Conservation (phyloP, 2,329 filamentous ascomycete genomes). For the Chaetomium globosum region DNA sequence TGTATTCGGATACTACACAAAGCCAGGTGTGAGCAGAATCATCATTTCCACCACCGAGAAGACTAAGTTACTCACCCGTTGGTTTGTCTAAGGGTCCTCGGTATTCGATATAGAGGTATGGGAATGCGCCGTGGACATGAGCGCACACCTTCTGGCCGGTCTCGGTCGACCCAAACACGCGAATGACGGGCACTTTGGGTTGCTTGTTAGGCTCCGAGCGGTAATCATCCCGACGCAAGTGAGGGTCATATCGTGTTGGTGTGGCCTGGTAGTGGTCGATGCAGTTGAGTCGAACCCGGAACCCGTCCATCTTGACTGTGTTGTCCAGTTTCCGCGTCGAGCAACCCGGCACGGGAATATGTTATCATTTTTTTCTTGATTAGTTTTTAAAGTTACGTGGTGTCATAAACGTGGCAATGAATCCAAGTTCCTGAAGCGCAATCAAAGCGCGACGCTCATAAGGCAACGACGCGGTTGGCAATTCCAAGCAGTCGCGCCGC, state of each 20-base stretch:
- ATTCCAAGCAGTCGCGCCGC: slow-evolving; percentile 16
- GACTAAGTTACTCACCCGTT: slow-evolving; percentile 59
- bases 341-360: neutral
- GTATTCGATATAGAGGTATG: slow-evolving; percentile 93
- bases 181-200: slow-evolving; percentile 80
- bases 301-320: slow-evolving; percentile 61
- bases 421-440: no score
- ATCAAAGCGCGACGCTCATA: neutral
- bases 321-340: slow-evolving; percentile 14
- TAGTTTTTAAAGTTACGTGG: no score
- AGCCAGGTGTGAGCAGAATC: neutral
- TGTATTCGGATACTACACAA: slow-evolving; percentile 69
- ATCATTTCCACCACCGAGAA: neutral
- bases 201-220: slow-evolving; percentile 62
- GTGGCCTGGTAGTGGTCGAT: slow-evolving; percentile 89
- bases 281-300: slow-evolving; percentile 90
- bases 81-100: slow-evolving; percentile 66
- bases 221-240: slow-evolving; percentile 67
- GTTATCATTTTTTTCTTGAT: slow-evolving; percentile 15
- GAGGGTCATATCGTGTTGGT: slow-evolving; percentile 79
- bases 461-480: slow-evolving; percentile 12
- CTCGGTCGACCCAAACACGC: slow-evolving; percentile 89
- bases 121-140: slow-evolving; percentile 93
- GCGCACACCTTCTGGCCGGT: slow-evolving; percentile 95
- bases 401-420: neutral